A percentile compares a stretch with the other conserved stretches of the same genome.
phyloP scores from a whole-genome alignment of 139 green algal genomes.

The Volvox africanus region DNA sequence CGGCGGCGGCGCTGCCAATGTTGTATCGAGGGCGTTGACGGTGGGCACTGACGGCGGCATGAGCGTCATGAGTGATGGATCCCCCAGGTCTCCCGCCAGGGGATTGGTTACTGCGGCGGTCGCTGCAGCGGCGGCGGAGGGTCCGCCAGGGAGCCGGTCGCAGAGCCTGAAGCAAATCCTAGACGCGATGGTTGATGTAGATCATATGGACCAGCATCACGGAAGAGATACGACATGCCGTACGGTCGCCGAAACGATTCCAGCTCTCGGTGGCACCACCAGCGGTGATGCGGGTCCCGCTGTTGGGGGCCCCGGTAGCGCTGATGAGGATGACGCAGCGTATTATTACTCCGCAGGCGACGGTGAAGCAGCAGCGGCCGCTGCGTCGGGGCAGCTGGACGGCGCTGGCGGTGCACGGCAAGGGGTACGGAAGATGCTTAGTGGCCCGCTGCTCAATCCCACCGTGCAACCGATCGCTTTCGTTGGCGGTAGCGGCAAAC shows the following conservation, averaged over 20 bases:
- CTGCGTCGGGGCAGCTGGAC: neutral
- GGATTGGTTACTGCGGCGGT: neutral
- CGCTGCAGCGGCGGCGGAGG: neutral
- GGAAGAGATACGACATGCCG: constrained; percentile 2
- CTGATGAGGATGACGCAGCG: constrained; percentile 16
- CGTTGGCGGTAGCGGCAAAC: neutral
- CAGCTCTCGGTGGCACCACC: neutral
- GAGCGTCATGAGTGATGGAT: constrained; percentile 16
- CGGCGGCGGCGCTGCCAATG: neutral
- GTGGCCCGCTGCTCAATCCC: constrained; percentile 2
- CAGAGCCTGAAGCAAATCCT: neutral
- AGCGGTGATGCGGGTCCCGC: neutral
- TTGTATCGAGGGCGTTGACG: neutral
- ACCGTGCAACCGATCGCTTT: no score
- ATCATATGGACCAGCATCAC: constrained; percentile 34
- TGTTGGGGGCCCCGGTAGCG: neutral
- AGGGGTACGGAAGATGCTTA: neutral
- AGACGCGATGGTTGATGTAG: constrained; percentile 10
- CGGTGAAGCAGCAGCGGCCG: constrained; percentile 12
- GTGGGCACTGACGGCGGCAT: constrained; percentile 2
- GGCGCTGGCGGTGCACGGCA: constrained; percentile 2
- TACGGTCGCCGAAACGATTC: constrained; percentile 34
- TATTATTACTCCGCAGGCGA: constrained; percentile 13
- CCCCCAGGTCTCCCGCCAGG: neutral
- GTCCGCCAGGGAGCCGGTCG: neutral